These are phyloP conservation scores for Sonneratia alba DNA, from an alignment of 345 rosid genomes.

Conservation along the genomic window DNA sequence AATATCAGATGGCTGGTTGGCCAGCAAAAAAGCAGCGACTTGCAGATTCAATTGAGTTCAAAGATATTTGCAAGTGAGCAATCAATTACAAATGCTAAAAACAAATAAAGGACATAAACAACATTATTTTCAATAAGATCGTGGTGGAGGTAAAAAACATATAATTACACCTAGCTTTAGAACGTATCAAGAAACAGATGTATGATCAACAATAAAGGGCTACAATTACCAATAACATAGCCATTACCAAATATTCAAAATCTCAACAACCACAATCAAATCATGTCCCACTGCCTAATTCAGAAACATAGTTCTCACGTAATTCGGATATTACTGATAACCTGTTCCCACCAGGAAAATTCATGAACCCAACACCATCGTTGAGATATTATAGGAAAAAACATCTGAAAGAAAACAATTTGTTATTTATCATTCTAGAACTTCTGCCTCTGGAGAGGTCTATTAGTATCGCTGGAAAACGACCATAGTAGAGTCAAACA, in stretches of 20 bases:
- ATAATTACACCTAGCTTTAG: neutral
- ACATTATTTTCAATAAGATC: neutral
- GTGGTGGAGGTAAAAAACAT: neutral
- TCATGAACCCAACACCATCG: neutral
- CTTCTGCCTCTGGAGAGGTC: neutral
- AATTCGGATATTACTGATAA: neutral
- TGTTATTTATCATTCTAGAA: neutral
- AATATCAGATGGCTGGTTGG: too few relatives aligned
- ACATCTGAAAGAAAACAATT: neutral
- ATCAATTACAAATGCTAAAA: neutral
- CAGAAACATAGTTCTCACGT: neutral
- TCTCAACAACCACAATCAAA: neutral
- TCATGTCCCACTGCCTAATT: neutral
- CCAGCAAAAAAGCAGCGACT: too few relatives aligned
- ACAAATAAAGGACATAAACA: neutral
- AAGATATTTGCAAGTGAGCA: too few relatives aligned
- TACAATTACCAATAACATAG: too few relatives aligned
- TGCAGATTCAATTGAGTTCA: too few relatives aligned
- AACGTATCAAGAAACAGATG: neutral
- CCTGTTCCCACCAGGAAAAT: neutral
- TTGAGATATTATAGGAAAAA: neutral
- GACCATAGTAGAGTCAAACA: neutral
- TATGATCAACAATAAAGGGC: neutral
- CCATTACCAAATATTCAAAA: neutral
- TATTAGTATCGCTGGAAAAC: neutral